Evolutionary conservation across 2,329 filamentous ascomycete genomes (phyloP), one percentile per base, ranked within the genome.

Genomic region (Xylariaceae sp.): DNA sequence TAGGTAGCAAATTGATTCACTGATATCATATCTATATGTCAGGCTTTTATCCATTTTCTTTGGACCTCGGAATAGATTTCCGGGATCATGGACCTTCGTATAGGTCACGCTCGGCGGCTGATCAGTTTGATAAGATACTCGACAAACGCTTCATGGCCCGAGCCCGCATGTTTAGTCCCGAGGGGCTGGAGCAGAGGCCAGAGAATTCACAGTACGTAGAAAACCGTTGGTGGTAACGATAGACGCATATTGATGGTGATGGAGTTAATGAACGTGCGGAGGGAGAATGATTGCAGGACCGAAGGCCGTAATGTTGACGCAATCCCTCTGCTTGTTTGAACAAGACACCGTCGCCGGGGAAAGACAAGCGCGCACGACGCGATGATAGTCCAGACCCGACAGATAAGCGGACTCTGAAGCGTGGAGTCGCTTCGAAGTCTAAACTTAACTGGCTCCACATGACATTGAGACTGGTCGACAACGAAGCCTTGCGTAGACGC

Each of bases 301-400:
- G 43, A 45, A 48, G 45, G 47, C 46, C 45, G 44, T 31, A 44
- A 44, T 50, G 46, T 48, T 53, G 49, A 53, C 50, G 50, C 49
- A 51, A 51, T 47, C 45, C 40, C 38, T 51, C 40, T 43, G 42
- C 41, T 45, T 44, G 42, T 43, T 45, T 48, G 41, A 47, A 43
- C 41, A 42, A 45, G 42, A 43, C 35, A 41, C 38, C 44, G 42
- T 47, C 45, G 44, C 50, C 43, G 50, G 39, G 19, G 35, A 16
- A 15, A 29, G 34, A 29, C 30, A 41, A 42, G 39, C 30, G 41
- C 45, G 35, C 33, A 19, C 41, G 36, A 28, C 26, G 38, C 24
- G 24, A 19, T 34, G 6, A 16, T 32, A 35, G 11, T 19, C 11
- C 9, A 9, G 8, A 8, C 31, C n/a, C 4, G 30, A n/a, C 16